Evolutionary conservation across 495 filamentous ascomycete genomes (phyloP), one percentile per base, ranked within the genome.

Genomic region (Tuber melanosporum): DNA sequence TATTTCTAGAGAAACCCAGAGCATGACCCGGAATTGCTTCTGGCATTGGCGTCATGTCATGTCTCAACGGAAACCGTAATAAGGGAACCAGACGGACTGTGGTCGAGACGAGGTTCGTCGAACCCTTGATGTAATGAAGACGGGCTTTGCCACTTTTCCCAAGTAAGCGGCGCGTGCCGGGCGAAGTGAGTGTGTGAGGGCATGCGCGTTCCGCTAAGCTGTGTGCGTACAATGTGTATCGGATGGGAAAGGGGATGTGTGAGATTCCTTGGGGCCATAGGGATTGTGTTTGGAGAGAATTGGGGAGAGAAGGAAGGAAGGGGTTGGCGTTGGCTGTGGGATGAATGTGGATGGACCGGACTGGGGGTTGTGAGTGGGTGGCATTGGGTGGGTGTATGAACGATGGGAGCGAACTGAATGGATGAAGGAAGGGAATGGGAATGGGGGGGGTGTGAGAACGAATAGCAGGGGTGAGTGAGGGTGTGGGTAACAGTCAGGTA

Each of bases 61-160:
- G 81, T 81, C 75, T 82, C 74, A 80, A 83, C 80, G 74, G 77
- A 74, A 62, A 41, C 32, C 73, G 75, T 39, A 46, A 75, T 74
- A 71, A 74, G 75, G 70, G 80, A 74, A 73, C 77, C 73, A 81
- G 75, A 62, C 71, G 73, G 72, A 73, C 46, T 72, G 73, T 49
- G 71, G 44, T 79, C 79, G 79, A 75, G 72, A 79, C 70, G 77
- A 72, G 72, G 77, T 80, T 80, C 74, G 72, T 83, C 41, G 77
- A 78, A 82, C 77, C 80, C 79, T 82, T 82, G 81, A 82, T 82
- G 81, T 80, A 82, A 82, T 83, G 77, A 80, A 76, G 80, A 79
- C 70, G 77, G 75, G 81, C 81, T 80, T 82, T 82, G 81, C 81
- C 81, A 82, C 81, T 80, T 82, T 75, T 79, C 74, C 72, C 72